These are phyloP conservation scores for Leccinum sublutescens DNA, from an alignment of 768 basidiomycete species.

Conservation along the genomic window DNA sequence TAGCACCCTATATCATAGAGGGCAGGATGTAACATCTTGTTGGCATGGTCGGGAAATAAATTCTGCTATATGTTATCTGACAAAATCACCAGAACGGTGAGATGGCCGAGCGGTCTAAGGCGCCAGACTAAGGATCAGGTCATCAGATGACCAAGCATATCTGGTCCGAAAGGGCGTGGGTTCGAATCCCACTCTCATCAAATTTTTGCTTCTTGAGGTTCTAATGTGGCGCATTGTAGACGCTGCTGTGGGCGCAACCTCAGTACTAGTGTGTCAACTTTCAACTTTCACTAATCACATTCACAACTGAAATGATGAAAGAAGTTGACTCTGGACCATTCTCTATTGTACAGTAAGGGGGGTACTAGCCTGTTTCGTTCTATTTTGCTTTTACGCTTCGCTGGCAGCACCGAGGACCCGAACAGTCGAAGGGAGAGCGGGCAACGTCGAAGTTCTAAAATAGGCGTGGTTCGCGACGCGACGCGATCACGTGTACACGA, in stretches of 20 bases:
- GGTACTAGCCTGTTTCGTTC: background rate
- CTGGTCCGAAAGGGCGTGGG: constrained; percentile 43
- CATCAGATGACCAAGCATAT: constrained; percentile 30
- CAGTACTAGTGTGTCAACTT: background rate
- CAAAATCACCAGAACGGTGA: constrained; percentile 15
- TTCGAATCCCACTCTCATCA: constrained; percentile 42
- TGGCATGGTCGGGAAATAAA: background rate
- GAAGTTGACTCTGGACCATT: too few relatives aligned
- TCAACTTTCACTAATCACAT: background rate
- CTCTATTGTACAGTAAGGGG: too few relatives aligned
- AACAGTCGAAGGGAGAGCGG: background rate
- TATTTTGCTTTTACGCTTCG: background rate
- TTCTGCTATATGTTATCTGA: background rate
- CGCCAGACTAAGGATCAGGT: constrained; percentile 55
- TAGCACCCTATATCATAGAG: too few relatives aligned
- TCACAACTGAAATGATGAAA: background rate
- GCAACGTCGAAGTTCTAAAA: background rate
- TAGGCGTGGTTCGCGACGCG: constrained; percentile 8
- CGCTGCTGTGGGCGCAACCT: background rate
- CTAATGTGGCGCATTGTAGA: background rate
- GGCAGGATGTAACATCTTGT: too few relatives aligned
- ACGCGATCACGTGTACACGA: constrained; percentile 30
- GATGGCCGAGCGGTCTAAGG: constrained; percentile 65
- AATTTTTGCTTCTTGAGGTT: background rate
- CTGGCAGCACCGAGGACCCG: constrained; percentile 3